phyloP scores from a whole-genome alignment of 768 basidiomycete genomes.

The Mycena latifolia region DNA sequence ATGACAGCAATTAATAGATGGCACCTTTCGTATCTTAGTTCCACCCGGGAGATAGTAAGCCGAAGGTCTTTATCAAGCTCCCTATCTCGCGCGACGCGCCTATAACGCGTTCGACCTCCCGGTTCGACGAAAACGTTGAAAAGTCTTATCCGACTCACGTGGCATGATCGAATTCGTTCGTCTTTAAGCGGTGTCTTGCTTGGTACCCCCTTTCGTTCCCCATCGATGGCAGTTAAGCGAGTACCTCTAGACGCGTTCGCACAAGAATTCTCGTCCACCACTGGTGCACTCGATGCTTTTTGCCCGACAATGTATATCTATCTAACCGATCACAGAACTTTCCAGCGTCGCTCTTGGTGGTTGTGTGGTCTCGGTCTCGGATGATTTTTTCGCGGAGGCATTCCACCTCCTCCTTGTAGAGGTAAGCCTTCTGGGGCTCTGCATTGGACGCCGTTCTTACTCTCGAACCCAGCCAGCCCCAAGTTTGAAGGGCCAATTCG shows the following conservation, averaged over 20 bases:
- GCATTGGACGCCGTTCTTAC: constrained; percentile 8
- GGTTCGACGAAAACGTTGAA: no score
- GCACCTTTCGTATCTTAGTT: no score
- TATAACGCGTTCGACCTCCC: no score
- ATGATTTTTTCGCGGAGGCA: constrained; percentile 96
- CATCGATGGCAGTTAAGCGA: constrained; percentile 56
- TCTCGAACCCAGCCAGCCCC: constrained; percentile 73
- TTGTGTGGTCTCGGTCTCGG: constrained; percentile 80
- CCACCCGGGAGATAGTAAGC: no score
- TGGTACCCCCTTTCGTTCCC: constrained; percentile 6
- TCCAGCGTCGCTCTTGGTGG: constrained; percentile 90
- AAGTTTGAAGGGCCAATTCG: constrained; percentile 96
- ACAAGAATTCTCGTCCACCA: constrained; percentile 60
- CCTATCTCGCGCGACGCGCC: no score
- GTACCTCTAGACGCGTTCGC: constrained; percentile 62
- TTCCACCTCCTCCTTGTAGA: constrained; percentile 85
- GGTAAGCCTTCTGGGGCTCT: constrained; percentile 44
- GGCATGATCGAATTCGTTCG: no score
- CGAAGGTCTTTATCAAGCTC: no score
- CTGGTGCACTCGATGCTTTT: constrained; percentile 54
- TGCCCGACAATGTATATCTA: not conserved
- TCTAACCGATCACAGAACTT: constrained; percentile 64
- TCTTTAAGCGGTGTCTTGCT: not conserved
- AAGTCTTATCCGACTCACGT: constrained; percentile 25
- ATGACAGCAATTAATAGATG: no score